Percentiles rank a stretch among this genome's conserved stretches.
These are phyloP conservation scores for Colletotrichum sidae DNA, from an alignment of 2,329 filamentous ascomycete genomes.

Conservation along the genomic window DNA sequence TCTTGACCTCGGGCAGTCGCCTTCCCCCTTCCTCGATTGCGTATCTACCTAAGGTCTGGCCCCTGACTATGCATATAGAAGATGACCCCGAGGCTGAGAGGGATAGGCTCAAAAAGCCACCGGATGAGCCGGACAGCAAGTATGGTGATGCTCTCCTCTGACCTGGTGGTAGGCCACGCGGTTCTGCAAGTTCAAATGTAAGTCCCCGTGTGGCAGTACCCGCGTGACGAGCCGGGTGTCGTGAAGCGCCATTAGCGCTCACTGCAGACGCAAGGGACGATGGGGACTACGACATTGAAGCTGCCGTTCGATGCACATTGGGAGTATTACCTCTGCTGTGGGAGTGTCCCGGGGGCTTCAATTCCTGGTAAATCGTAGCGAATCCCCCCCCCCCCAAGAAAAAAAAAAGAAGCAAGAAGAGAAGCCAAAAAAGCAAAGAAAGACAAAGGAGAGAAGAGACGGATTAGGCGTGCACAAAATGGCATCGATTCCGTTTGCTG, in stretches of 20 bases:
- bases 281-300: not conserved
- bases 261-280: not conserved
- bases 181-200: constrained; percentile 16
- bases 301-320: not conserved
- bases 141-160: constrained; percentile 7
- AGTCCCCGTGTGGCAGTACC: constrained; percentile 13
- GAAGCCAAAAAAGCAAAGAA: too few relatives aligned
- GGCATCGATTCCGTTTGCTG: constrained; percentile 2
- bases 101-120: constrained; percentile 3
- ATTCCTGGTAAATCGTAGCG: not conserved
- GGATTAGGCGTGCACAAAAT: not conserved
- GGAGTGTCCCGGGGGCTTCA: not conserved
- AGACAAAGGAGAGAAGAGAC: constrained; percentile 2
- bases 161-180: not conserved
- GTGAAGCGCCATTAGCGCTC: constrained; percentile 15
- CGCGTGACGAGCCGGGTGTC: constrained; percentile 9
- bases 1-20: constrained; percentile 9
- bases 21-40: not conserved
- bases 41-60: constrained; percentile 1
- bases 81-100: not conserved
- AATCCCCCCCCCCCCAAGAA: not conserved
- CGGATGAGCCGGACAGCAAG: constrained; percentile 8
- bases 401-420: too few relatives aligned
- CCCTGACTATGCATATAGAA: constrained; percentile 8
- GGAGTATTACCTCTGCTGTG: not conserved